phyloP scores from a whole-genome alignment of 192 early-diverging fungal genomes.

The Backusella westeae region DNA sequence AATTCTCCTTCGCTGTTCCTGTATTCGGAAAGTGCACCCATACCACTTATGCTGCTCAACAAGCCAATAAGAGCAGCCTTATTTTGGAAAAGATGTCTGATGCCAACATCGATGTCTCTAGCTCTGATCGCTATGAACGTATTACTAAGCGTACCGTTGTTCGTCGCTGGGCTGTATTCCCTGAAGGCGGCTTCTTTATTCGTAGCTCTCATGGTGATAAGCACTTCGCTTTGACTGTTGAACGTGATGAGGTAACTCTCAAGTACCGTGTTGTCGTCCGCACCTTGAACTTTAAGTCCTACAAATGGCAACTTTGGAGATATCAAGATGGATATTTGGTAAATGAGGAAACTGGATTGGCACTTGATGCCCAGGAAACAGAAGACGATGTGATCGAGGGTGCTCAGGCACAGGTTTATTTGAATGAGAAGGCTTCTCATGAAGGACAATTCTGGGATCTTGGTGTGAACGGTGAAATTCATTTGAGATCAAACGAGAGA shows the following conservation, averaged over 20 bases:
- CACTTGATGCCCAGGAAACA: conserved; percentile 9
- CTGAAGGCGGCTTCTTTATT: conserved; percentile 28
- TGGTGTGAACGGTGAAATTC: conserved; percentile 26
- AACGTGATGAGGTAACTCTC: not conserved
- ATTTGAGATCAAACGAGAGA: conserved; percentile 17
- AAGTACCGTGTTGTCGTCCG: conserved; percentile 13
- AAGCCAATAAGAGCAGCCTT: not conserved
- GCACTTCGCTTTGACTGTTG: conserved; percentile 26
- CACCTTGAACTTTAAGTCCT: conserved; percentile 19
- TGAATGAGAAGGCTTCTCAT: not conserved
- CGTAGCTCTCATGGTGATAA: conserved; percentile 14
- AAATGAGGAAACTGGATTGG: conserved; percentile 23
- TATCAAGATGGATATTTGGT: conserved; percentile 24
- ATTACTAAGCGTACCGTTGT: conserved; percentile 16
- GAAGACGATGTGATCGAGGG: conserved; percentile 14
- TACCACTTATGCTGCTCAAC: not conserved
- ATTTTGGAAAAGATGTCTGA: not conserved
- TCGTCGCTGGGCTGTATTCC: conserved; percentile 34
- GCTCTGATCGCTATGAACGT: conserved; percentile 20
- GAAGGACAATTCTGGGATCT: conserved; percentile 27
- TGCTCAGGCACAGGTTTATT: conserved; percentile 8
- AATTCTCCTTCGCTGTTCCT: conserved; percentile 27
- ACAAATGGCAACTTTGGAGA: conserved; percentile 34
- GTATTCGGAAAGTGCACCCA: conserved; percentile 20
- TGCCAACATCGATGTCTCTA: not conserved